Evolutionary conservation across 768 basidiomycete species (phyloP).

Genomic region (Russula griseocarnosa): DNA sequence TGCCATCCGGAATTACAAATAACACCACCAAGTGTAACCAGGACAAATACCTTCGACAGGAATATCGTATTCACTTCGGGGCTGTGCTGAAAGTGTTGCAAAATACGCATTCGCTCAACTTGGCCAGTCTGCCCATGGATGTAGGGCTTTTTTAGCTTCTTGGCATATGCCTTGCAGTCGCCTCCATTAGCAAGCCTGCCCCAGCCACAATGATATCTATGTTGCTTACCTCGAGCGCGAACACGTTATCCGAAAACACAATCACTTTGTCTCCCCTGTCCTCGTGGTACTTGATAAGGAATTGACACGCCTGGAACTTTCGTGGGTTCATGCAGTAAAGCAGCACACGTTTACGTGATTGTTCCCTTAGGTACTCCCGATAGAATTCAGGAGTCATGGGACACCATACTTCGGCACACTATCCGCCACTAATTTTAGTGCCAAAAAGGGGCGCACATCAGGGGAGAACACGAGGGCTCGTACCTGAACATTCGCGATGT

Average conservation of each 20-base stretch:
- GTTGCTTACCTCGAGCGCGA: slow-evolving; percentile 76
- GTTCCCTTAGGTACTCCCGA: slow-evolving; percentile 90
- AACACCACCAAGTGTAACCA: slow-evolving; percentile 19
- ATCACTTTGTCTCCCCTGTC: slow-evolving; percentile 98
- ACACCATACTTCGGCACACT: slow-evolving; percentile 99
- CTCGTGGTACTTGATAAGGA: slow-evolving; percentile 97
- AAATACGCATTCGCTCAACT: slow-evolving; percentile 90
- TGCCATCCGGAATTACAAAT: slow-evolving; percentile 17
- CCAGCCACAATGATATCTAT: not conserved
- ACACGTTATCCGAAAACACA: slow-evolving; percentile 99
- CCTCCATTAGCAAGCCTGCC: not conserved
- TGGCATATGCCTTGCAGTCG: slow-evolving; percentile 73
- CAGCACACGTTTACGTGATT: slow-evolving; percentile 90
- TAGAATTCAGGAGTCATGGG: slow-evolving; percentile 99
- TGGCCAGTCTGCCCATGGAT: slow-evolving; percentile 96
- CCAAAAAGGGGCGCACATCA: slow-evolving; percentile 17
- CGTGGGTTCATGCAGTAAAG: slow-evolving; percentile 99
- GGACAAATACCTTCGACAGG: slow-evolving; percentile 69
- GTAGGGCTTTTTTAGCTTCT: slow-evolving; percentile 87
- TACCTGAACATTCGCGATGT: slow-evolving; percentile 99
- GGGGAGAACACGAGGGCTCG: slow-evolving; percentile 28
- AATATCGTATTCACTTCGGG: slow-evolving; percentile 97
- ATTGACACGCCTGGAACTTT: slow-evolving; percentile 99
- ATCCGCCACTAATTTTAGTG: slow-evolving; percentile 14
- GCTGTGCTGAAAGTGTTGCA: slow-evolving; percentile 94